Evolutionary conservation across 495 filamentous ascomycete genomes (phyloP).

Genomic region (Venustampulla echinocandica): DNA sequence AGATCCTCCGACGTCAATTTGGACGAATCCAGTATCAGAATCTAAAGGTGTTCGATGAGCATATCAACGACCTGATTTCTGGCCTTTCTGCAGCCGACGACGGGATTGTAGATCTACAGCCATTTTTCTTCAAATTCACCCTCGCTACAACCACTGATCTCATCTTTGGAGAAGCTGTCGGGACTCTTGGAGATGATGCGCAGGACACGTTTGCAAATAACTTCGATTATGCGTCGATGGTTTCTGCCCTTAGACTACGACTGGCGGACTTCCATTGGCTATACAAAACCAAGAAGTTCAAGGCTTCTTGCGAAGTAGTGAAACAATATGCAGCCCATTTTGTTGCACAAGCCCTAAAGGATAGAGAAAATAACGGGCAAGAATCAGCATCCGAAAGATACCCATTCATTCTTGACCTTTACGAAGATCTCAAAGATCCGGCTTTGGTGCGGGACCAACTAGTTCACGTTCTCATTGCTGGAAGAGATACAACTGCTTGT

Average conservation of each 20-base stretch:
- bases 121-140: conserved; percentile 41
- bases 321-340: conserved; percentile 24
- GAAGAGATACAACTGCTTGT: conserved; percentile 52
- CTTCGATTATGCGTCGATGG: conserved; percentile 25
- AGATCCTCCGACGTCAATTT: conserved; percentile 34
- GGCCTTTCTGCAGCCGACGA: conserved; percentile 27
- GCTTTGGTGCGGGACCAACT: conserved; percentile 33
- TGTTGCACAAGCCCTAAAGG: conserved; percentile 24
- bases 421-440: conserved; percentile 27
- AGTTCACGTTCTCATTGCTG: conserved; percentile 42
- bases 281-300: conserved; percentile 38
- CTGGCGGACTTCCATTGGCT: conserved; percentile 42
- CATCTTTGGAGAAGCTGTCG: conserved; percentile 37
- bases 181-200: conserved; percentile 22
- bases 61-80: conserved; percentile 43
- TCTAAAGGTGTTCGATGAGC: conserved; percentile 29
- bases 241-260: conserved; percentile 24
- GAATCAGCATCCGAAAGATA: conserved; percentile 24
- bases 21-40: no score
- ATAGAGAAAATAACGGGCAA: conserved; percentile 18
- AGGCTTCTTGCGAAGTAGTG: conserved; percentile 30
- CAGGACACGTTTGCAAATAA: conserved; percentile 20
- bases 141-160: conserved; percentile 38
- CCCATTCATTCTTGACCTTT: conserved; percentile 39
- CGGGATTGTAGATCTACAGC: conserved; percentile 37